Evolutionary conservation across 768 basidiomycete genomes (phyloP).

Genomic region (Psilocybe sp.): DNA sequence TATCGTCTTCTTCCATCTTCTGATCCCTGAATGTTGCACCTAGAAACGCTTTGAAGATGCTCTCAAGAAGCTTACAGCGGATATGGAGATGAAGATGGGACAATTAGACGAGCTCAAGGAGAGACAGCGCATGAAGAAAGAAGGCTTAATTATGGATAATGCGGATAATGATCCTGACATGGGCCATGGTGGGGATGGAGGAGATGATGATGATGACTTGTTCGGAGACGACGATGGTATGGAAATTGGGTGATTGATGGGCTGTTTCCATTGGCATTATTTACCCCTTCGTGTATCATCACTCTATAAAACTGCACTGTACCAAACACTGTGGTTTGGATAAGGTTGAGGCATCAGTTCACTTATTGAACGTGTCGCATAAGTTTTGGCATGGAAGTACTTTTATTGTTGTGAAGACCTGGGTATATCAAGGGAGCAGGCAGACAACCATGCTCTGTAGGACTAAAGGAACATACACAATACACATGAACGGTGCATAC

Average conservation of each 20-base stretch:
- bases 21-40: constrained; percentile 3
- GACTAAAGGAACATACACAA: constrained; percentile 74
- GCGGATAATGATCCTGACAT: constrained; percentile 35
- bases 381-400: too few species aligned
- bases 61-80: constrained; percentile 80
- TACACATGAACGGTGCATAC: constrained; percentile 80
- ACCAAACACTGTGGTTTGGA: neutral
- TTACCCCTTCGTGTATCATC: neutral
- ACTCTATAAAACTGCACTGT: neutral
- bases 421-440: constrained; percentile 24
- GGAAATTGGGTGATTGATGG: constrained; percentile 27
- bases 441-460: constrained; percentile 67
- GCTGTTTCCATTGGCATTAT: neutral
- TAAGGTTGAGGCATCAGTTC: neutral
- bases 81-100: constrained; percentile 79
- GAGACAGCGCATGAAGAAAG: constrained; percentile 67
- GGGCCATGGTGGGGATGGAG: constrained; percentile 29
- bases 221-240: constrained; percentile 52
- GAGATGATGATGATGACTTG: constrained; percentile 33
- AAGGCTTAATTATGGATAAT: constrained; percentile 49
- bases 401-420: too few species aligned
- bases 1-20: neutral
- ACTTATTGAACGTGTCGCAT: too few species aligned
- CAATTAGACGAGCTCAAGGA: constrained; percentile 82
- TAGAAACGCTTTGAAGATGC: constrained; percentile 94